Base-by-base conservation (phyloP, 371 early-diverging fungal species). In the Funneliformis caledonium region DNA sequence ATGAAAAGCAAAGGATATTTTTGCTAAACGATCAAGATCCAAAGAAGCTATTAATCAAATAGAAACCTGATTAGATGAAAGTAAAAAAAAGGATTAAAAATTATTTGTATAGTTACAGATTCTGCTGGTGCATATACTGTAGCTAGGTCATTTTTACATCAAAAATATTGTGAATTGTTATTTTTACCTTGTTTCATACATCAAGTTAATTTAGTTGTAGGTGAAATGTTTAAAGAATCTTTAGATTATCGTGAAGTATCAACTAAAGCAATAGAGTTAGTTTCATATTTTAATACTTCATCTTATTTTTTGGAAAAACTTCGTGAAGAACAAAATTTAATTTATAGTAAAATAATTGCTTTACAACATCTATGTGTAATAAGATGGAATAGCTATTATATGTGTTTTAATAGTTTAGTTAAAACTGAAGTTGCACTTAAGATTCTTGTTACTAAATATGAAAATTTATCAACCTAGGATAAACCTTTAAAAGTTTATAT, bases 171-270 rank as follows among this genome's bases (percentile, higher is more conserved):
- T n/a, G 42, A 64, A 42, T 37, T 76, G 2, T 7, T 26, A 43
- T 76, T 76, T 45, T 16, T 76, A 8, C 62, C 76, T 14, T 76
- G 76, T 61, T 76, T 76, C 12, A 45, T 62, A 2, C 64, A 76
- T 76, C 76, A 76, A 76, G 33, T 8, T 43, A 60, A 76, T 62
- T 45, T 76, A 19, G 76, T 45, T 6, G 45, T 76, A 10, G n/a
- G 62, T 45, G 76, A 76, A 16, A 76, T 76, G 1, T 76, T 76
- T 19, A 76, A 76, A 33, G 76, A 76, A 76, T 76, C 76, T 37
- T 42, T 19, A 5, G 47, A 76, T 31, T 76, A 62, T 42, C 37
- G 62, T 22, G n/a, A 16, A 11, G 76, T 62, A 45, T 61, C 61
- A 22, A 62, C 60, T n/a, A 19, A 76, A 45, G 76, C 76, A 45